phyloP scores from a whole-genome alignment of 2,329 filamentous ascomycete genomes.

The Fusarium austroafricanum region DNA sequence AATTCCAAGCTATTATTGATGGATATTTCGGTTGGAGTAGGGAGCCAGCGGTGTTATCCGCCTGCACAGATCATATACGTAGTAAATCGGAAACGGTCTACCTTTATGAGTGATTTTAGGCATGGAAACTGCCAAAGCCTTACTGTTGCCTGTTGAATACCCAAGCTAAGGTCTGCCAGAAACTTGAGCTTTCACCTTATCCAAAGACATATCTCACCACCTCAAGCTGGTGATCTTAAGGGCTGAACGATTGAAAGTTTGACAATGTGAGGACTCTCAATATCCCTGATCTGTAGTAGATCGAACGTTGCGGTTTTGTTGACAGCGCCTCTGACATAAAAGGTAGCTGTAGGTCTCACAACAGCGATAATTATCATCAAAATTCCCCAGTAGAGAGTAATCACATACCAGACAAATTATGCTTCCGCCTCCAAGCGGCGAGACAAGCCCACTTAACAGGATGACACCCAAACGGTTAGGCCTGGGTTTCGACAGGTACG shows the following conservation, averaged over 20 bases:
- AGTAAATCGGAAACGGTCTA: neutral
- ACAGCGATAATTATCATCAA: neutral
- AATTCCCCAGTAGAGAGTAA: neutral
- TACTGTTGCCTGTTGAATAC: accelerated
- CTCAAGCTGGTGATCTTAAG: neutral
- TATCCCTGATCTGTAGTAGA: neutral
- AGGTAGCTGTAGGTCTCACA: neutral
- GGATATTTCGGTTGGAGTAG: neutral
- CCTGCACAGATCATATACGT: too few species aligned
- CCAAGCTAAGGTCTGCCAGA: neutral
- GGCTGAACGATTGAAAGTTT: accelerated
- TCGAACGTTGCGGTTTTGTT: neutral
- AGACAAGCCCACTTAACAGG: neutral
- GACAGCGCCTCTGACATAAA: neutral
- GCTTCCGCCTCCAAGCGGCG: neutral
- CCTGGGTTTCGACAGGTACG: neutral
- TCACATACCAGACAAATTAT: constrained; percentile 28
- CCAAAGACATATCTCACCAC: neutral
- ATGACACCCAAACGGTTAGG: neutral
- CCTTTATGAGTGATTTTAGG: accelerated
- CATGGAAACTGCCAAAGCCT: too few species aligned
- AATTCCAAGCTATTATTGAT: too few species aligned
- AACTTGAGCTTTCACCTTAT: accelerated
- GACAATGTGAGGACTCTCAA: neutral
- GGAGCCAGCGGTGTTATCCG: too few species aligned